Percentiles rank a stretch among this genome's conserved stretches.
Conservation (phyloP, 495 filamentous ascomycete genomes). For the Opeltia flavorubescens region DNA sequence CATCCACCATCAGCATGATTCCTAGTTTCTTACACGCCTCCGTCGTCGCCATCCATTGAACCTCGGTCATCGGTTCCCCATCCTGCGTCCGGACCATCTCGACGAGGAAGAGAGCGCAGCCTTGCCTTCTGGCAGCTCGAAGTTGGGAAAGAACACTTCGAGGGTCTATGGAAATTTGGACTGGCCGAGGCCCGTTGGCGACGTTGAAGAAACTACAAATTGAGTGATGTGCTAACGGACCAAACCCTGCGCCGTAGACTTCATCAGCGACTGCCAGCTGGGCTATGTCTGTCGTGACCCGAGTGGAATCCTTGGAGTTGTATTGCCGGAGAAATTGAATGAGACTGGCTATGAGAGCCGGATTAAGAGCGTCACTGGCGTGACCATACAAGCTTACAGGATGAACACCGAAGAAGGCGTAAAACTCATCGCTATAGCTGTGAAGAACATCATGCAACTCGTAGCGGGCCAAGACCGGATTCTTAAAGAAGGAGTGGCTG, state of each 20-base stretch:
- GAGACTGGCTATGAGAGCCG: background rate
- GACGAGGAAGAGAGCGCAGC: background rate
- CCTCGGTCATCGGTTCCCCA: background rate
- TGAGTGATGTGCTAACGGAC: too few species aligned
- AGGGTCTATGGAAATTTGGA: background rate
- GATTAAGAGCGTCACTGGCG: background rate
- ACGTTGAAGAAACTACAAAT: too few species aligned
- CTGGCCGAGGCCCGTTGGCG: too few species aligned
- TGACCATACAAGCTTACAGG: background rate
- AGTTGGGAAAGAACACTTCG: background rate
- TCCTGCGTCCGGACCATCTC: background rate
- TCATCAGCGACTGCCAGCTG: too few species aligned
- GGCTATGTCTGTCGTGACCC: background rate
- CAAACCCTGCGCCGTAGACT: too few species aligned
- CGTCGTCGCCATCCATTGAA: background rate
- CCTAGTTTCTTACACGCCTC: background rate
- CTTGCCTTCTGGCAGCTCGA: background rate
- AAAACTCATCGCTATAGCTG: background rate
- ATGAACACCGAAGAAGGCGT: background rate
- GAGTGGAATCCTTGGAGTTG: background rate
- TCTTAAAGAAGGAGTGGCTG: too few species aligned
- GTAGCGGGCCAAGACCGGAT: too few species aligned
- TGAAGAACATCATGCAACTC: too few species aligned
- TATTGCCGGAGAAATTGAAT: background rate
- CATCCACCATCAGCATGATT: background rate